Conservation (phyloP, 2,329 filamentous ascomycete species). For the Colletotrichum echinochloae region DNA sequence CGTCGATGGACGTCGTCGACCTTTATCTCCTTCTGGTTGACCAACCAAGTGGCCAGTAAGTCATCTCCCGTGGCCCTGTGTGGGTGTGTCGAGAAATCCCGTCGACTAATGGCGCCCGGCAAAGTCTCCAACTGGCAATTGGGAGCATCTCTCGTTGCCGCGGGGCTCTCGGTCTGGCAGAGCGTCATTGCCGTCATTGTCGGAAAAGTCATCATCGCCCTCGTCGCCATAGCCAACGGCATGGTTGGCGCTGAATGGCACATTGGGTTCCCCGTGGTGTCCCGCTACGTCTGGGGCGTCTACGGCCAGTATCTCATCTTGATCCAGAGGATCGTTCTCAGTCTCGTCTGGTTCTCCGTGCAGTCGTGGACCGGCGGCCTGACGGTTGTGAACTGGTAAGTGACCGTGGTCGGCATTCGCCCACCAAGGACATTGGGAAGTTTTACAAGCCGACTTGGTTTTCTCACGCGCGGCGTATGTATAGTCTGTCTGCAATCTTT, state of each 20-base stretch:
- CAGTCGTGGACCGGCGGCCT: conserved; percentile 49
- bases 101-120: neutral
- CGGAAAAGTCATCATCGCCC: conserved; percentile 36
- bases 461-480: conserved; percentile 2
- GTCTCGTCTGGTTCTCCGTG: conserved; percentile 53
- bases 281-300: conserved; percentile 55
- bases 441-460: too few relatives aligned
- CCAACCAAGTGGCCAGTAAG: conserved; percentile 34
- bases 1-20: conserved; percentile 35
- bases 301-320: conserved; percentile 54
- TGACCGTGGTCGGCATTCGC: too few relatives aligned
- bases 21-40: conserved; percentile 41
- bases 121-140: conserved; percentile 37
- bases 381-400: conserved; percentile 39
- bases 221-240: conserved; percentile 30
- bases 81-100: neutral
- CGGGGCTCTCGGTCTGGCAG: conserved; percentile 36
- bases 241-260: conserved; percentile 48
- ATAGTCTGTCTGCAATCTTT: conserved; percentile 45
- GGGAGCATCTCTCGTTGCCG: conserved; percentile 27
- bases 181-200: conserved; percentile 32
- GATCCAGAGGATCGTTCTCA: conserved; percentile 54
- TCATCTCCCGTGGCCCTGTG: fast-evolving
- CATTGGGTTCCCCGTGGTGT: conserved; percentile 57
- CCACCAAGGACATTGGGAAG: too few relatives aligned